These are phyloP conservation scores for Tieghemiomyces parasiticus DNA, from an alignment of 192 early-diverging fungal genomes.

Conservation along the genomic window DNA sequence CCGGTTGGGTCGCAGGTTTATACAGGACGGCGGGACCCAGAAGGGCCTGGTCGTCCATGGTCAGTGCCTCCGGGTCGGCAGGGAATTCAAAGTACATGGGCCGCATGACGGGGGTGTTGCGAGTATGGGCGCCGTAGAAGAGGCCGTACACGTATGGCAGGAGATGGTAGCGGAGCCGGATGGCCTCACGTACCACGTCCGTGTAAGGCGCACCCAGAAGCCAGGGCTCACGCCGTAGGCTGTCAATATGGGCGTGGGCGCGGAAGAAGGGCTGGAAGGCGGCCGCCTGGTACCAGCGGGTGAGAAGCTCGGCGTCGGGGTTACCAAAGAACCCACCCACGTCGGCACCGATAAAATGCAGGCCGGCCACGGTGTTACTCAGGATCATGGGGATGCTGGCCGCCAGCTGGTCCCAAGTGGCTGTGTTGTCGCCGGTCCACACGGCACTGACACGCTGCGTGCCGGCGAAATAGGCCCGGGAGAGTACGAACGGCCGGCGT, in stretches of 20 bases:
- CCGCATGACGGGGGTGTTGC: slow-evolving; percentile 71
- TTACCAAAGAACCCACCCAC: slow-evolving; percentile 98
- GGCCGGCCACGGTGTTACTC: slow-evolving; percentile 70
- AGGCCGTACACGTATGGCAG: slow-evolving; percentile 89
- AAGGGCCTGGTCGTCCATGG: slow-evolving; percentile 79
- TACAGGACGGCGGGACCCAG: slow-evolving; percentile 50
- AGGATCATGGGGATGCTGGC: slow-evolving; percentile 81
- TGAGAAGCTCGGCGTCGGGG: slow-evolving; percentile 71
- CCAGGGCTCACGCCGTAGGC: slow-evolving; percentile 95
- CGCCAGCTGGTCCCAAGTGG: slow-evolving; percentile 74
- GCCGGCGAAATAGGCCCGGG: slow-evolving; percentile 93
- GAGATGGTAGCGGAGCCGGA: slow-evolving; percentile 71
- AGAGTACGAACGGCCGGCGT: slow-evolving; percentile 82
- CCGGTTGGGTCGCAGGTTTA: slow-evolving; percentile 46
- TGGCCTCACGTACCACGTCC: slow-evolving; percentile 54
- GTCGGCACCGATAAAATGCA: slow-evolving; percentile 88
- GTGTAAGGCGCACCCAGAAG: slow-evolving; percentile 79
- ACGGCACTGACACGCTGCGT: slow-evolving; percentile 89
- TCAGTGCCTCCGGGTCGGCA: slow-evolving; percentile 55
- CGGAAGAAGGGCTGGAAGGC: slow-evolving; percentile 96
- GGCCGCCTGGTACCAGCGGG: slow-evolving; percentile 96
- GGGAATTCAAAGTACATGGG: slow-evolving; percentile 88
- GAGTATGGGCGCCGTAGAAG: slow-evolving; percentile 58
- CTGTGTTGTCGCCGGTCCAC: slow-evolving; percentile 97
- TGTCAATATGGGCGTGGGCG: slow-evolving; percentile 94